Conservation (phyloP, 208 protist genomes). For the Vickermania spadyakhi region DNA sequence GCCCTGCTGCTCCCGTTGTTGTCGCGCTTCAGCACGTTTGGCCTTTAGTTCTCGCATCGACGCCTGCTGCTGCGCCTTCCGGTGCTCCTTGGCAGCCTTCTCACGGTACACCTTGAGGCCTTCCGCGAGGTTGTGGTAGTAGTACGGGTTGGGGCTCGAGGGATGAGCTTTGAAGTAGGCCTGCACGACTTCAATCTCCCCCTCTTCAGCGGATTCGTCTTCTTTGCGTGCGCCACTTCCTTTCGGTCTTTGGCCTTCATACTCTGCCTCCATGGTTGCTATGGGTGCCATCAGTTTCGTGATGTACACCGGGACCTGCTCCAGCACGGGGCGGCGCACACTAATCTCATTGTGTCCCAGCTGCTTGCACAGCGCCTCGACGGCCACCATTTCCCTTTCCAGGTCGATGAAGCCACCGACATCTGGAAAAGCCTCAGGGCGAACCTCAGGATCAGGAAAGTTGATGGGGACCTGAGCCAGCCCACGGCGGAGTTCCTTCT, state of each 20-base stretch:
- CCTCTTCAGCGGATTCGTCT: too few relatives aligned
- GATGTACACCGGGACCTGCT: constrained; percentile 60
- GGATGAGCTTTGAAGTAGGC: constrained; percentile 36
- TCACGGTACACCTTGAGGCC: constrained; percentile 31
- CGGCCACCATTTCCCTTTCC: constrained; percentile 42
- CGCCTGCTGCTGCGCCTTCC: constrained; percentile 18
- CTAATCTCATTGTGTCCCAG: constrained; percentile 81
- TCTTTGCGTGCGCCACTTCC: not conserved
- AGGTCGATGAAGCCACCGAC: constrained; percentile 33
- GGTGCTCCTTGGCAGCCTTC: constrained; percentile 20
- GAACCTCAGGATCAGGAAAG: constrained; percentile 61
- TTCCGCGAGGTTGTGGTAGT: constrained; percentile 45
- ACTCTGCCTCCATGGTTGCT: constrained; percentile 32
- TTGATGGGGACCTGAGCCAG: constrained; percentile 86
- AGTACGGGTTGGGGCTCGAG: constrained; percentile 29
- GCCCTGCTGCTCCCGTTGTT: constrained; percentile 20
- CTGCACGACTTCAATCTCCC: constrained; percentile 20
- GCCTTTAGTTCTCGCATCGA: constrained; percentile 20
- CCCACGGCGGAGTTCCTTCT: constrained; percentile 78
- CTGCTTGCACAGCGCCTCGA: constrained; percentile 72
- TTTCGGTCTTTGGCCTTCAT: constrained; percentile 7
- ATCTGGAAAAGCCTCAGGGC: constrained; percentile 23
- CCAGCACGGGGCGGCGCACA: constrained; percentile 62
- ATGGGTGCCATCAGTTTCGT: constrained; percentile 27
- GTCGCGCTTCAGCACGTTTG: constrained; percentile 21